These are phyloP conservation scores for Aspergillus floridensis DNA, from an alignment of 2,329 filamentous ascomycete species.

Conservation along the genomic window DNA sequence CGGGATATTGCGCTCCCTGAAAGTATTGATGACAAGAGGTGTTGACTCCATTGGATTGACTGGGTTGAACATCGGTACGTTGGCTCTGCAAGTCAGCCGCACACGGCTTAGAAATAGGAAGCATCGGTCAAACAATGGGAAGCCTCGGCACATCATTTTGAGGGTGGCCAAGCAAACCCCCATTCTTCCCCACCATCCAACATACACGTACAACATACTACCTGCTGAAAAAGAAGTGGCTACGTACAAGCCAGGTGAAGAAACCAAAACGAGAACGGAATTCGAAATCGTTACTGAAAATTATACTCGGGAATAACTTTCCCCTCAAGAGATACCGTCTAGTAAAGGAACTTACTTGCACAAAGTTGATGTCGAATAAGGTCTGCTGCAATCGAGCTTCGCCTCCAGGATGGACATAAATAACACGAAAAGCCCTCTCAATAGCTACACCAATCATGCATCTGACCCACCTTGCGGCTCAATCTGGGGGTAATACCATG, in stretches of 20 bases:
- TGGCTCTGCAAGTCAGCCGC: constrained; percentile 6
- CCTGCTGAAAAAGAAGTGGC: too few species aligned
- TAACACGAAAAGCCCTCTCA: neutral
- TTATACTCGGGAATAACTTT: too few species aligned
- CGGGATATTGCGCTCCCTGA: constrained; percentile 32
- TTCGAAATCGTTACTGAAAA: too few species aligned
- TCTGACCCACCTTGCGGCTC: constrained; percentile 11
- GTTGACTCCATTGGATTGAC: constrained; percentile 14
- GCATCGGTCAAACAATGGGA: neutral
- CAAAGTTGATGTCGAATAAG: neutral
- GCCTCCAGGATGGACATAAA: neutral
- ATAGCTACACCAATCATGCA: neutral
- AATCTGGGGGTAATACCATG: constrained; percentile 62
- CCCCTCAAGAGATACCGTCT: too few species aligned
- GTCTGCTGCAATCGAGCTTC: neutral
- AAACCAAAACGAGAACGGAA: too few species aligned
- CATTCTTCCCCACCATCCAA: too few species aligned
- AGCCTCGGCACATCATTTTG: neutral
- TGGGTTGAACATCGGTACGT: neutral
- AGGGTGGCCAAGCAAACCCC: too few species aligned
- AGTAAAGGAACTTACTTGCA: too few species aligned
- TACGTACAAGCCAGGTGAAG: too few species aligned
- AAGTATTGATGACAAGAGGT: constrained; percentile 23
- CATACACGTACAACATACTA: too few species aligned
- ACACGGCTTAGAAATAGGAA: too few species aligned